A percentile compares a stretch with the other conserved stretches of the same genome.
Evolutionary conservation across 2,329 filamentous ascomycete genomes (phyloP).

Genomic region (Clarireedia homoeocarpa): DNA sequence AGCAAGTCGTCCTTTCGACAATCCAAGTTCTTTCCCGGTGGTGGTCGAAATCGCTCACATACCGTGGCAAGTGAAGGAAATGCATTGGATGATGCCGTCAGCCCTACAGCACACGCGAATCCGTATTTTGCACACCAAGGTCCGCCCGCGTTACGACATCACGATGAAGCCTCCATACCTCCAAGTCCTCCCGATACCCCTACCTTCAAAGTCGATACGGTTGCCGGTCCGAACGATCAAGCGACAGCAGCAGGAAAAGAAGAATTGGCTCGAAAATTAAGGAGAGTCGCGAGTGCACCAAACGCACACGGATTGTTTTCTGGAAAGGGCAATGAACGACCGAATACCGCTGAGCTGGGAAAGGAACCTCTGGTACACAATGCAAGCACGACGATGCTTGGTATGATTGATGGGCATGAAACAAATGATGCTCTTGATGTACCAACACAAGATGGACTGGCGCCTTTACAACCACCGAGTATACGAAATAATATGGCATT

Average conservation of each 20-base stretch:
- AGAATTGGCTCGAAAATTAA: slow-evolving; percentile 84
- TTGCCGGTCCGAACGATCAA: slow-evolving; percentile 54
- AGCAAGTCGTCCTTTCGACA: slow-evolving; percentile 58
- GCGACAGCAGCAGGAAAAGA: slow-evolving; percentile 77
- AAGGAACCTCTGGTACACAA: slow-evolving; percentile 67
- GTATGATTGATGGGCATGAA: slow-evolving; percentile 39
- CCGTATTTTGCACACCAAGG: slow-evolving; percentile 97
- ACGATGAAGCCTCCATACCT: slow-evolving; percentile 88
- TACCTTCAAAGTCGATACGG: slow-evolving; percentile 63
- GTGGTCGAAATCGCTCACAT: slow-evolving; percentile 78
- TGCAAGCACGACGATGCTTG: slow-evolving; percentile 41
- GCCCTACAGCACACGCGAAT: slow-evolving; percentile 89
- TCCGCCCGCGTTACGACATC: slow-evolving; percentile 84
- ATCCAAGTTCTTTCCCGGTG: slow-evolving; percentile 80
- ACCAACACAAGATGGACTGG: slow-evolving; percentile 44
- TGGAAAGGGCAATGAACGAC: slow-evolving; percentile 56
- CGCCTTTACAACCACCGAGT: slow-evolving; percentile 58
- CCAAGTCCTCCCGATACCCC: slow-evolving; percentile 90
- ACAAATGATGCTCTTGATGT: slow-evolving; percentile 30
- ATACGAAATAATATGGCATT: slow-evolving; percentile 68
- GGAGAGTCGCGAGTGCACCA: slow-evolving; percentile 90
- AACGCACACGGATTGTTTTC: slow-evolving; percentile 90
- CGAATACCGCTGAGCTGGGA: slow-evolving; percentile 76
- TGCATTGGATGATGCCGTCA: slow-evolving; percentile 77
- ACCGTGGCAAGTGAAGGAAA: slow-evolving; percentile 93